Evolutionary conservation across 2,329 filamentous ascomycete genomes (phyloP).

Genomic region (Lanzia echinophila): DNA sequence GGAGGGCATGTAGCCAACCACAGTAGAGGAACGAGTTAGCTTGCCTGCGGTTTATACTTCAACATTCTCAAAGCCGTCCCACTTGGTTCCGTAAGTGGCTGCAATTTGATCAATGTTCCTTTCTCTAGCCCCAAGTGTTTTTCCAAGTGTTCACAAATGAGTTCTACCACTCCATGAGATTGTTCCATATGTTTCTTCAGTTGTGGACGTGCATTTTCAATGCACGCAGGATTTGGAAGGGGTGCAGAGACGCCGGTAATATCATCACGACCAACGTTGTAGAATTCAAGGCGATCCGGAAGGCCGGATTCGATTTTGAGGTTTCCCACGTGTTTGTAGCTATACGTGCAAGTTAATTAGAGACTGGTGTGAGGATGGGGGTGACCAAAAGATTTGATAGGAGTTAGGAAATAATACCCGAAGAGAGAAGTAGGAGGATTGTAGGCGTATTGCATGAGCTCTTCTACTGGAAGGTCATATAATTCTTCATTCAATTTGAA

Average conservation of each 20-base stretch:
- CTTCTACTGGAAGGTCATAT: not conserved
- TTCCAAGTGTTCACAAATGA: not conserved
- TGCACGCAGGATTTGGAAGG: not conserved
- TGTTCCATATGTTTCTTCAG: not conserved
- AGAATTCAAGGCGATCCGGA: not conserved
- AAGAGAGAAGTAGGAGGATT: not conserved
- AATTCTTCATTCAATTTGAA: conserved; percentile 1
- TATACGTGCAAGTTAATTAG: not conserved
- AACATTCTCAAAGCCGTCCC: conserved; percentile 9
- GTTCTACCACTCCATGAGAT: not conserved
- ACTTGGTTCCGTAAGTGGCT: not conserved
- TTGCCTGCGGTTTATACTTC: conserved; percentile 12
- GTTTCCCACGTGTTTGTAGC: not conserved
- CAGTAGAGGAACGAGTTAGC: not conserved
- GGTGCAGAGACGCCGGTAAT: not conserved
- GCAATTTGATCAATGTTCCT: conserved; percentile 38
- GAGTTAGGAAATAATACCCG: not conserved
- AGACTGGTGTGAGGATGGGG: not conserved
- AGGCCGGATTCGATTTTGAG: not conserved
- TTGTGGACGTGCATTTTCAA: not conserved
- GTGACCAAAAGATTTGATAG: not conserved
- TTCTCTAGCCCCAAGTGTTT: not conserved
- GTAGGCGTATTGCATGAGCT: not conserved
- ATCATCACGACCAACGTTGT: not conserved
- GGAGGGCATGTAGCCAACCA: conserved; percentile 26